Evolutionary conservation across 192 early-diverging fungal species (phyloP), one percentile per base, ranked within the genome.

Genomic region (Backusella morwellensis): DNA sequence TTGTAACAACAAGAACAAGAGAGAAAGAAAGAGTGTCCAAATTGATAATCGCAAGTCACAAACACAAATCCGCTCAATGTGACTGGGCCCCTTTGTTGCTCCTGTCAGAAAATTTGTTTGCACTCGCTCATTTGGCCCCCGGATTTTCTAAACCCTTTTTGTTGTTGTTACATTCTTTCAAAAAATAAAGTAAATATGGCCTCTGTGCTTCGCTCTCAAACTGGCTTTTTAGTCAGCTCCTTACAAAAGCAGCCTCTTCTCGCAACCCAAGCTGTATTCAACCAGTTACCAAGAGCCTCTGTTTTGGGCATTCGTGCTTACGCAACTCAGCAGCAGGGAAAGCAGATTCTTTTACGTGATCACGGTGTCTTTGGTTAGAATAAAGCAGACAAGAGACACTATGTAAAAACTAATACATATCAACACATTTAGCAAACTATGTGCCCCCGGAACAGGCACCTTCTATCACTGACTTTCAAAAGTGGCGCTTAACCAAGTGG

Each of bases 401-500:
- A 32, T 32, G 32, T 3, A 32, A 44, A 32, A 36, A 19, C 54
- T 72, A 67, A 35, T 17, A 23, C n/a, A 2, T 32, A 3, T 21
- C 15, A 34, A 15, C 23, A 23, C 41, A 21, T 66, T 32, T 80
- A 88, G 87, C 84, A 68, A 83, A 84, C 35, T 88, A 88, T 77
- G 84, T 88, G 26, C 79, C 86, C 41, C 84, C 87, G 14, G 87
- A 86, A 56, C 78, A 81, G n/a, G 72, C 84, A 23, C 87, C 87
- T 21, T 79, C 87, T 23, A 79, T 88, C 66, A 81, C 63, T 38
- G 82, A 86, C 36, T 88, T 86, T 72, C 77, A 79, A 42, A 82
- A 78, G n/a, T 88, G 87, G 87, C 59, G 85, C 59, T 77, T 85
- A 36, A 82, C 84, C 35, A 86, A 84, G 35, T 86, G 84, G 77